Conservation (phyloP, 1,284 basidiomycete species). For the Apiotrichum gamsii region DNA sequence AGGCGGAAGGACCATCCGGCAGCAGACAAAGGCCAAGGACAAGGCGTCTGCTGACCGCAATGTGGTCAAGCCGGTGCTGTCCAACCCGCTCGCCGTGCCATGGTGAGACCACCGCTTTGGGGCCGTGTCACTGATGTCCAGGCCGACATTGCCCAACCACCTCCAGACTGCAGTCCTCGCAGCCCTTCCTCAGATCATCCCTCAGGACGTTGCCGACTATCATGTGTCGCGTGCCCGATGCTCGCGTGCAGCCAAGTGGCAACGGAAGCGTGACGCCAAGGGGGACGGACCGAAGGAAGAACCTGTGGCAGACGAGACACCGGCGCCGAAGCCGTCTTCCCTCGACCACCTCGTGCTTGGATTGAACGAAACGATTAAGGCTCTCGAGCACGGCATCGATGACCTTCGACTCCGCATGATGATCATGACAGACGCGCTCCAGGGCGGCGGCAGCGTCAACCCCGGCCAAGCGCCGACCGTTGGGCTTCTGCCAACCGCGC, state of each 20-base stretch:
- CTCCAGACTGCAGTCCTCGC: slow-evolving; percentile 32
- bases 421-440: slow-evolving; percentile 37
- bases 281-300: background rate
- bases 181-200: slow-evolving; percentile 29
- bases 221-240: slow-evolving; percentile 35
- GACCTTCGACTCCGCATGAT: slow-evolving; percentile 31
- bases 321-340: slow-evolving; percentile 45
- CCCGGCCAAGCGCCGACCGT: slow-evolving; percentile 4
- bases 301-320: background rate
- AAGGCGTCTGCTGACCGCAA: slow-evolving; percentile 1
- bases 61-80: slow-evolving; percentile 22
- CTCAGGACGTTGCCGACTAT: slow-evolving; percentile 30
- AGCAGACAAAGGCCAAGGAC: slow-evolving; percentile 13
- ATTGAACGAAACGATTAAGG: slow-evolving; percentile 72
- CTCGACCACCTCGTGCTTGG: slow-evolving; percentile 59
- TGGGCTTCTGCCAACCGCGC: slow-evolving; percentile 27
- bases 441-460: too few relatives aligned
- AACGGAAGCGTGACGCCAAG: background rate
- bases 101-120: slow-evolving; percentile 37
- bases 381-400: slow-evolving; percentile 59
- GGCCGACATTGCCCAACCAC: slow-evolving; percentile 40
- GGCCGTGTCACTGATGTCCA: too few relatives aligned
- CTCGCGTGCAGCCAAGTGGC: slow-evolving; percentile 25
- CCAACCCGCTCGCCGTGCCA: slow-evolving; percentile 34
- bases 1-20: slow-evolving; percentile 15